phyloP scores from a whole-genome alignment of 176 grass and related monocot species.

The Oryza nivara region DNA sequence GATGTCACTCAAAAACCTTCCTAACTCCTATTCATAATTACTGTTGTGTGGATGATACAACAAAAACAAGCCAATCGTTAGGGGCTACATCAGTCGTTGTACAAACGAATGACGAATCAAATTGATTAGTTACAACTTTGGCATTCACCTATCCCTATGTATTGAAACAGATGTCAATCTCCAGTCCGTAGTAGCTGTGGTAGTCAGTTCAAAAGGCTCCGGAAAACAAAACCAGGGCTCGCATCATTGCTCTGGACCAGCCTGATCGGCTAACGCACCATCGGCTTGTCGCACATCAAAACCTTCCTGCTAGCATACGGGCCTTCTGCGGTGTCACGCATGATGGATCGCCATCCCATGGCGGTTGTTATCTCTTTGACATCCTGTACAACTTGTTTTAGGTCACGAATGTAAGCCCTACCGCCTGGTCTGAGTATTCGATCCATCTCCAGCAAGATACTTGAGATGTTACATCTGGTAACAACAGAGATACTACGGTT shows the following conservation, averaged over 20 bases:
- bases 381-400: constrained; percentile 53
- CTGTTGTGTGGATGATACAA: constrained; percentile 36
- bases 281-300: constrained; percentile 80
- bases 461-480: constrained; percentile 77
- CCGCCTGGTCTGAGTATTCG: constrained; percentile 82
- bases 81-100: background rate
- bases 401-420: constrained; percentile 73
- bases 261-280: constrained; percentile 44
- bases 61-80: background rate
- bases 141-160: constrained; percentile 38
- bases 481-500: background rate
- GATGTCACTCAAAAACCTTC: constrained; percentile 16
- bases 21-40: background rate
- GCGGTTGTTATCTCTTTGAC: constrained; percentile 59
- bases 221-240: background rate
- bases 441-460: constrained; percentile 91
- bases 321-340: constrained; percentile 84
- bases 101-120: constrained; percentile 44
- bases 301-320: constrained; percentile 69
- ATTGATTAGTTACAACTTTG: constrained; percentile 31
- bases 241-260: background rate
- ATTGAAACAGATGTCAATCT: constrained; percentile 33
- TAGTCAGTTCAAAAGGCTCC: constrained; percentile 15
- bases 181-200: constrained; percentile 5
- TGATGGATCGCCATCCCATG: constrained; percentile 63